Percentiles rank a stretch among this genome's conserved stretches.
Evolutionary conservation across 345 rosid species (phyloP).

Genomic region (Populus alba): DNA sequence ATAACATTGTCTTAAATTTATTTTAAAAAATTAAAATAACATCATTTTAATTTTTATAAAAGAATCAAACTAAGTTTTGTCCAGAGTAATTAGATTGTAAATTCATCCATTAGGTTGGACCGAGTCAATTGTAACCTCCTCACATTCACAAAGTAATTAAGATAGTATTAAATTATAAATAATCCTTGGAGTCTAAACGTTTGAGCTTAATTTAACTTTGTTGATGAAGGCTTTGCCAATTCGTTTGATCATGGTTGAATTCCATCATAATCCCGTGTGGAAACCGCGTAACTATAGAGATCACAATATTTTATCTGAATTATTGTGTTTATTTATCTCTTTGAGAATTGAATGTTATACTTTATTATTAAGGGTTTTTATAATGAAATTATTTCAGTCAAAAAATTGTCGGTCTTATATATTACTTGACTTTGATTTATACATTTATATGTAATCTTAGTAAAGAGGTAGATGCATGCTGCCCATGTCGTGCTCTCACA

Average conservation of each 20-base stretch:
- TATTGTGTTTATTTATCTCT: neutral
- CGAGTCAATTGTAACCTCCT: no score
- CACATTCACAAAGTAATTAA: neutral
- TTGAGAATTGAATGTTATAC: neutral
- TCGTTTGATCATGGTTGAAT: neutral
- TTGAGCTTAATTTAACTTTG: neutral
- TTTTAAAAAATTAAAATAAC: no score
- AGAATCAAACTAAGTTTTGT: no score
- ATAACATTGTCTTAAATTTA: no score
- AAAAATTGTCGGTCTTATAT: neutral
- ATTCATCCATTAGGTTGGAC: no score
- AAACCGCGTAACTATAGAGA: no score
- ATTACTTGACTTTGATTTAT: neutral
- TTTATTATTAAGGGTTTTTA: neutral
- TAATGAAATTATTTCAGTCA: neutral
- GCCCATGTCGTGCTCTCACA: neutral
- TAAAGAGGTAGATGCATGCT: neutral
- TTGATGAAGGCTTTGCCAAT: neutral
- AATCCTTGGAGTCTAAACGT: neutral
- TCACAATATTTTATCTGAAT: neutral
- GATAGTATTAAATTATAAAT: no score
- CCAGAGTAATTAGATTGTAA: no score
- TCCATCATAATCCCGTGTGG: neutral
- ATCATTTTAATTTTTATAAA: no score
- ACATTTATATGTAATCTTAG: no score